Percentiles rank a stretch among this genome's conserved stretches.
Conservation (phyloP, 2,329 filamentous ascomycete genomes). For the Aurifilum marmelostoma region DNA sequence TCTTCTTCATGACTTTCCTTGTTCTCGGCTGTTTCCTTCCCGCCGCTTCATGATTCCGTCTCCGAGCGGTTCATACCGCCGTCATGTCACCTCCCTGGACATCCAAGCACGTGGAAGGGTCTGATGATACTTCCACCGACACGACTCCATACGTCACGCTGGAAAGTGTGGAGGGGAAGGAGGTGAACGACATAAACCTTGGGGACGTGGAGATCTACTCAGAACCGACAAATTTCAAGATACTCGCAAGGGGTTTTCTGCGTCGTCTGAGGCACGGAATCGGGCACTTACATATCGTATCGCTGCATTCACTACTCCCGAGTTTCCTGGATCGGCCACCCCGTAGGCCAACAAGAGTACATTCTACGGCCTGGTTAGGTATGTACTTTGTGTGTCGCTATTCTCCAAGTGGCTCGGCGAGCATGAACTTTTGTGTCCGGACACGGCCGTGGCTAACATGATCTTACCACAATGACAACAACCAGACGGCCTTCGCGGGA, state of each 20-base stretch:
- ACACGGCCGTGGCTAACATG: neutral
- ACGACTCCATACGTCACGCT: constrained; percentile 9
- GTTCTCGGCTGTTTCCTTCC: neutral
- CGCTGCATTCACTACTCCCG: constrained; percentile 9
- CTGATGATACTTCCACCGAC: neutral
- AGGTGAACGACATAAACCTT: neutral
- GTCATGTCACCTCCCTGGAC: neutral
- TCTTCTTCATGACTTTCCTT: neutral
- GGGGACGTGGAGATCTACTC: constrained; percentile 5
- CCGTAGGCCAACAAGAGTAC: constrained; percentile 16
- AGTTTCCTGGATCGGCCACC: constrained; percentile 24
- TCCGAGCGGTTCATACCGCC: neutral
- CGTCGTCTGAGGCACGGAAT: neutral
- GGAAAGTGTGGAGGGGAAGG: constrained; percentile 17
- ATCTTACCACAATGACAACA: neutral
- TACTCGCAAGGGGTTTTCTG: neutral
- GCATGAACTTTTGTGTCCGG: neutral
- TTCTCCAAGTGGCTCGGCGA: neutral
- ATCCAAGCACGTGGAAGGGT: neutral
- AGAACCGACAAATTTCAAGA: neutral
- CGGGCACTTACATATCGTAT: neutral
- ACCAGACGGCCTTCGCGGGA: constrained; percentile 33
- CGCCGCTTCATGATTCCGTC: neutral
- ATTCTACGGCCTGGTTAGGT: constrained; percentile 30
- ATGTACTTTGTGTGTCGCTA: neutral